Evolutionary conservation across 169 alveolate genomes (phyloP).

Genomic region (Amoebophrya sp.): DNA sequence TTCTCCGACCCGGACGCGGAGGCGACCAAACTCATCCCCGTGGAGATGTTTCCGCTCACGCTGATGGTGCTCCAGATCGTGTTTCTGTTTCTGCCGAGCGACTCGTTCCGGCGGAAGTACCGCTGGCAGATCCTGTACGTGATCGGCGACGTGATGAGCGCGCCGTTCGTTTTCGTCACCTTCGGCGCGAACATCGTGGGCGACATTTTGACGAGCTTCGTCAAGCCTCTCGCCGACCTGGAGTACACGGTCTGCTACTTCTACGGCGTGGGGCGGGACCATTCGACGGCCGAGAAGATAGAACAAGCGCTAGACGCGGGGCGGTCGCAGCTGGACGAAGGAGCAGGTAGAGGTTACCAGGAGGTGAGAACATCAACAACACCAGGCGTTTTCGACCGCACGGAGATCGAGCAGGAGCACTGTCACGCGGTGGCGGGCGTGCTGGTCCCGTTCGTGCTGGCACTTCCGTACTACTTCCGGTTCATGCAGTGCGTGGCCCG

Average conservation of each 20-base stretch:
- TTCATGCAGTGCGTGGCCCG: neutral
- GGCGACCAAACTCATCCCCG: neutral
- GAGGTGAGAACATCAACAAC: too few species aligned
- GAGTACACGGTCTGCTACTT: conserved; percentile 46
- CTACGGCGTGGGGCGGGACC: too few species aligned
- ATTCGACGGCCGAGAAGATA: too few species aligned
- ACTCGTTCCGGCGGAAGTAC: conserved; percentile 37
- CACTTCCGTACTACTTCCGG: neutral
- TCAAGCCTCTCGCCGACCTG: conserved; percentile 55
- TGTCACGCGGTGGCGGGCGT: neutral
- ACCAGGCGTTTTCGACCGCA: conserved; percentile 1
- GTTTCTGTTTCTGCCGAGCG: conserved; percentile 40
- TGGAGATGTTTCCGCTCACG: conserved; percentile 27
- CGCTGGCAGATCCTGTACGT: conserved; percentile 37
- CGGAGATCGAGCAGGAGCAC: neutral
- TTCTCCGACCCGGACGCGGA: neutral
- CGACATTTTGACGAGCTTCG: conserved; percentile 50
- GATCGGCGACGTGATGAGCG: conserved; percentile 29
- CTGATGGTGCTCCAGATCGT: conserved; percentile 31
- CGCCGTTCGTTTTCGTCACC: conserved; percentile 29
- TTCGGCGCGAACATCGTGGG: conserved; percentile 55
- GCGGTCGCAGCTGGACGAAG: too few species aligned
- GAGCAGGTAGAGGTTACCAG: too few species aligned
- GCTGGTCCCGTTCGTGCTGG: neutral
- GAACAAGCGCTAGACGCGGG: too few species aligned